Base-by-base conservation (phyloP, 768 basidiomycete genomes). In the Lentinus brumalis region DNA sequence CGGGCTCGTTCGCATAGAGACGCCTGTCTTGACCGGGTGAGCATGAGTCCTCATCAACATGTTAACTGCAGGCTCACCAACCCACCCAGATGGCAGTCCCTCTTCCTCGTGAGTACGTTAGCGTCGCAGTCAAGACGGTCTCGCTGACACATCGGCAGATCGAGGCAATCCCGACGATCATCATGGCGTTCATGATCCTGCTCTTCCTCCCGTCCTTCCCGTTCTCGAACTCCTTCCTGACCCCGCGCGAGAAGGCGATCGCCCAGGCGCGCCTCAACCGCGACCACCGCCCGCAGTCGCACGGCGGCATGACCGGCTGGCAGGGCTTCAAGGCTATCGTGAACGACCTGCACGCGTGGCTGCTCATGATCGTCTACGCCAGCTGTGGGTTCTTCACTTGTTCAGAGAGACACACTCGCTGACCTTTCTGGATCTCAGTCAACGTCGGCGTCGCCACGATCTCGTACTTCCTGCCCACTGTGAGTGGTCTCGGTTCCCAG, bases 281-380 rank as follows among this genome's bases (percentile, higher is more conserved):
- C 15, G 83, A 85, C 64, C 83, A 86, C 56, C 83, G 77, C 59
- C 84, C 83, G 16, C 79, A 79, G 50, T 84, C 83, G 3, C 84
- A 84, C 67, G 83, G 84, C 31, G 83, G 83, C 18, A 81, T 83
- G 82, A 78, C 71, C 18, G 83, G 83, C 16, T 83, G 81, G 83
- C 69, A 79, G 62, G 83, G 82, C 6, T 79, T 86, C 69, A 83
- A 81, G 56, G 79, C 78, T n/a, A 68, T 86, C 49, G 67, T 83
- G 39, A 66, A 73, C 7, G 83, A 86, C 69, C 38, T 74, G 12
- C 80, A 83, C 68, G 76, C 84, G 11, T 85, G 83, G 83, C 55
- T 81, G 50, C 80, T 84, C 59, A 78, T 81, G 76, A 45, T 26
- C 18, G 53, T 55, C 10, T 55, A 55, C 42, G 42, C 53, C 5